phyloP scores from a whole-genome alignment of 805 yeast species.

The Yarrowia osloensis region DNA sequence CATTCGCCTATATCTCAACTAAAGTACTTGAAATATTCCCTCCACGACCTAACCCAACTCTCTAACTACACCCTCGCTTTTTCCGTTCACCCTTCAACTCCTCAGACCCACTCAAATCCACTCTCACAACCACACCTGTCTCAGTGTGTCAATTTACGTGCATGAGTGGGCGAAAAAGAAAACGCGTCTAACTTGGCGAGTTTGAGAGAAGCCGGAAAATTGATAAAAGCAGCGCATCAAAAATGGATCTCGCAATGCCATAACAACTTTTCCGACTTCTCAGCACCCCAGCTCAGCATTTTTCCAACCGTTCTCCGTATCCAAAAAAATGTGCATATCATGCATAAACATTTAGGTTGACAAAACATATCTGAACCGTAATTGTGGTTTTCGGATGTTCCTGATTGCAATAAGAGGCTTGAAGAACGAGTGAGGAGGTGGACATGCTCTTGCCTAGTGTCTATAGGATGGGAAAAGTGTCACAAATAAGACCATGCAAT shows the following conservation, averaged over 20 bases:
- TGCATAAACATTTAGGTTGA: neutral
- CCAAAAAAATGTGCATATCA: constrained; percentile 6
- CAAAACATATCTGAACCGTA: neutral
- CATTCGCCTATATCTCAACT: too few relatives aligned
- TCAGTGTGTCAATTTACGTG: neutral
- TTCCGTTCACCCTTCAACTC: too few relatives aligned
- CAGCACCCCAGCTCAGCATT: too few relatives aligned
- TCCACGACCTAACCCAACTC: too few relatives aligned
- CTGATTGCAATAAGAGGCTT: neutral
- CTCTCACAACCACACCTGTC: neutral
- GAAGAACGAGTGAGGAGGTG: neutral
- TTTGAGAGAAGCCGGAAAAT: neutral
- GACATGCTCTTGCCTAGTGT: too few relatives aligned
- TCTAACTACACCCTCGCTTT: too few relatives aligned
- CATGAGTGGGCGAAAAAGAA: neutral
- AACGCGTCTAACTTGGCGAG: neutral
- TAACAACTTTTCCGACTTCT: too few relatives aligned
- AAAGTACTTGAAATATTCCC: too few relatives aligned
- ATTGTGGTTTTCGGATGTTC: neutral
- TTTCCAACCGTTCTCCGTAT: neutral
- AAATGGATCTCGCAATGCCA: too few relatives aligned
- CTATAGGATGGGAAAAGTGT: too few relatives aligned
- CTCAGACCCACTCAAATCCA: too few relatives aligned
- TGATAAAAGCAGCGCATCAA: neutral
- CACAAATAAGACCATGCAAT: too few relatives aligned